Conservation (phyloP, 805 yeast genomes). For the Zygoascus bituminiphila region DNA sequence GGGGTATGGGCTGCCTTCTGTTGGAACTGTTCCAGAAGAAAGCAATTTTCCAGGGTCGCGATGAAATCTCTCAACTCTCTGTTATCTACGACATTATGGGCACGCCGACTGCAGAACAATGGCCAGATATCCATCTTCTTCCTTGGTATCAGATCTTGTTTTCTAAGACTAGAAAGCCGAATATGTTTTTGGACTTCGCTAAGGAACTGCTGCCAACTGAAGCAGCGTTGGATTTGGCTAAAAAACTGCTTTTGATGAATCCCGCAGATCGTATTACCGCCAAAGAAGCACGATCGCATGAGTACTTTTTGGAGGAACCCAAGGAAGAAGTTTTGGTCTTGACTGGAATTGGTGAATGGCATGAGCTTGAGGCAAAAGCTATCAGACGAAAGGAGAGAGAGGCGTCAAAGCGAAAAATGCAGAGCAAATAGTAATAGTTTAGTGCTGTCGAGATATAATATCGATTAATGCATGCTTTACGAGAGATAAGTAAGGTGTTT, state of each 20-base stretch:
- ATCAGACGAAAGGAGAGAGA: slow-evolving; percentile 44
- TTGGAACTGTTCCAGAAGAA: slow-evolving; percentile 67
- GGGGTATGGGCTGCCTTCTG: slow-evolving; percentile 94
- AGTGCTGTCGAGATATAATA: too few species aligned
- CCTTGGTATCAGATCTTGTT: slow-evolving; percentile 91
- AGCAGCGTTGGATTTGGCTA: slow-evolving; percentile 53
- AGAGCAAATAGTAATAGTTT: neutral
- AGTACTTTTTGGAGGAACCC: slow-evolving; percentile 67
- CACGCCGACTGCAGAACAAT: slow-evolving; percentile 59
- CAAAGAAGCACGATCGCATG: slow-evolving; percentile 55
- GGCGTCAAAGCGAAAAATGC: slow-evolving; percentile 5
- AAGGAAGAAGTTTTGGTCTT: slow-evolving; percentile 48
- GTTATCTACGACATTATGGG: slow-evolving; percentile 81
- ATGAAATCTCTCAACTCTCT: slow-evolving; percentile 76
- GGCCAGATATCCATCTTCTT: slow-evolving; percentile 71
- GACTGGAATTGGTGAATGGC: slow-evolving; percentile 81
- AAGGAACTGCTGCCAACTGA: slow-evolving; percentile 37
- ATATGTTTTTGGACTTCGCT: slow-evolving; percentile 37
- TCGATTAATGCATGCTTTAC: too few species aligned
- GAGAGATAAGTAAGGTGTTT: too few species aligned
- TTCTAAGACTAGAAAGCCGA: slow-evolving; percentile 37
- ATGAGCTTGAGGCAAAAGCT: slow-evolving; percentile 89
- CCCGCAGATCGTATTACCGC: slow-evolving; percentile 67
- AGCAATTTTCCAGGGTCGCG: slow-evolving; percentile 81
- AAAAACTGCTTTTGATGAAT: slow-evolving; percentile 52